Percentiles rank a stretch among this genome's conserved stretches.
Conservation (phyloP, 495 filamentous ascomycete species). For the Schizothecium vesticola region DNA sequence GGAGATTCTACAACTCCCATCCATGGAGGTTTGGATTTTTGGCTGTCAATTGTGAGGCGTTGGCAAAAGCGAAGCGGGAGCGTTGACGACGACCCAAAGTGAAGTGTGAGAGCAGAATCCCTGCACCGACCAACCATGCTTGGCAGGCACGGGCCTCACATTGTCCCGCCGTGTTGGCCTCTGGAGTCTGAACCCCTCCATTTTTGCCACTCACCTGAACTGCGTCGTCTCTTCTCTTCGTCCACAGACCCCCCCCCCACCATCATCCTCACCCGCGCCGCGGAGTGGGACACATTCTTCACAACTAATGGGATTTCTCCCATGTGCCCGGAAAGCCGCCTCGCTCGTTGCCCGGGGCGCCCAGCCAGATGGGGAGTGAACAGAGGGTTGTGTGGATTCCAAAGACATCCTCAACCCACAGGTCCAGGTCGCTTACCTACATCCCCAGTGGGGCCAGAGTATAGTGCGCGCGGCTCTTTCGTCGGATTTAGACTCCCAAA, state of each 20-base stretch:
- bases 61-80: not conserved
- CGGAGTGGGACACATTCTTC: not conserved
- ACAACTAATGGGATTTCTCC: not conserved
- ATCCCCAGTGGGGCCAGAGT: not conserved
- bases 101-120: slow-evolving; percentile 3
- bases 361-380: not conserved
- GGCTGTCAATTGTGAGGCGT: not conserved
- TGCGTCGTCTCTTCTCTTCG: not conserved
- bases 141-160: slow-evolving; percentile 10
- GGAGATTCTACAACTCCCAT: not conserved
- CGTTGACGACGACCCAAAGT: not conserved
- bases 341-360: not conserved
- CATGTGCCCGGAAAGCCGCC: not conserved
- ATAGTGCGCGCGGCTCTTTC: not conserved
- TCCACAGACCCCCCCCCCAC: not conserved
- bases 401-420: not conserved
- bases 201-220: not conserved
- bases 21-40: not conserved
- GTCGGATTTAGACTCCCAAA: not conserved
- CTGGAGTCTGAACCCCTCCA: not conserved
- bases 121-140: slow-evolving; percentile 4
- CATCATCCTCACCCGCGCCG: not conserved
- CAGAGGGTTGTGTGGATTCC: not conserved
- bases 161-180: not conserved
- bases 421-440: not conserved